phyloP scores from a whole-genome alignment of 1,284 basidiomycete species.

The Rhodotorula sp. region DNA sequence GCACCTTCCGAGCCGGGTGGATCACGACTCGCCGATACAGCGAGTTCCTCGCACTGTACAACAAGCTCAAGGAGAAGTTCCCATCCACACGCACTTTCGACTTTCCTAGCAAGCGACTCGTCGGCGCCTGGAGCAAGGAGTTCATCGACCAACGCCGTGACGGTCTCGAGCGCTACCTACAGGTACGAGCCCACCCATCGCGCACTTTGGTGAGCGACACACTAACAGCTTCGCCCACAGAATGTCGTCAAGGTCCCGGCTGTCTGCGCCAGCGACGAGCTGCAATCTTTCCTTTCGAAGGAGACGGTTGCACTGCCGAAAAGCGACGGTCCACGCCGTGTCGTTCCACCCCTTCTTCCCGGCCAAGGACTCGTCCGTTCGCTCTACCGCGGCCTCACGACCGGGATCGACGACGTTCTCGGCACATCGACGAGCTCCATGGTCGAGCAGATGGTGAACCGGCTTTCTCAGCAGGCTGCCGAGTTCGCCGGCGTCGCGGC shows the following conservation, averaged over 20 bases:
- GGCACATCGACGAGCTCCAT: constrained; percentile 75
- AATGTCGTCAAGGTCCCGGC: constrained; percentile 67
- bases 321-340: constrained; percentile 6
- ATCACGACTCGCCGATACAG: constrained; percentile 87
- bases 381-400: constrained; percentile 81
- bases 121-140: constrained; percentile 68
- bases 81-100: constrained; percentile 67
- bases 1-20: constrained; percentile 77
- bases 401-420: constrained; percentile 89
- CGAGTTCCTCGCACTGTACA: constrained; percentile 88
- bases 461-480: constrained; percentile 79
- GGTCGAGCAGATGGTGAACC: constrained; percentile 87
- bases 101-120: constrained; percentile 86
- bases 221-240: constrained; percentile 51
- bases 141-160: constrained; percentile 77
- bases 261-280: constrained; percentile 77
- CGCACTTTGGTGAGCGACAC: constrained; percentile 49
- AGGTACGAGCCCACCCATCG: constrained; percentile 54
- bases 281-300: constrained; percentile 82
- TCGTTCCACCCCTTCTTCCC: constrained; percentile 54
- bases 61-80: constrained; percentile 73
- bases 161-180: constrained; percentile 83
- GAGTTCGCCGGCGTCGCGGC: constrained; percentile 80
- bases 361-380: constrained; percentile 71
- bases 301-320: constrained; percentile 52